Evolutionary conservation across 1,139 yeast species (phyloP).

Genomic region (Lodderomyces elongisporus): DNA sequence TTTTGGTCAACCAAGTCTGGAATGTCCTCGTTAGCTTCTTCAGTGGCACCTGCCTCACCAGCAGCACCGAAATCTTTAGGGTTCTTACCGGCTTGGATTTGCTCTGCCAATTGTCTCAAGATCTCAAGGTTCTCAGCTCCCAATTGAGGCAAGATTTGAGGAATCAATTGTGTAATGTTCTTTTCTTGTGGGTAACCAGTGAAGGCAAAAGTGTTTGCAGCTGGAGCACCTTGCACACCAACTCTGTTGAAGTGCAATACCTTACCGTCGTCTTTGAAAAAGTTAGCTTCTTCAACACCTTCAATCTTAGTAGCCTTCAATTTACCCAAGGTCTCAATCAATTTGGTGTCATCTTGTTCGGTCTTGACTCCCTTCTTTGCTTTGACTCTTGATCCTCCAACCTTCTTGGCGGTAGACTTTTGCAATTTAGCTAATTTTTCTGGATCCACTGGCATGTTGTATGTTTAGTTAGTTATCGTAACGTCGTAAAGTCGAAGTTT

Average conservation of each 20-base stretch:
- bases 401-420: constrained; percentile 66
- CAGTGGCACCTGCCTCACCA: constrained; percentile 38
- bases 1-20: constrained; percentile 95
- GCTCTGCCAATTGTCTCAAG: constrained; percentile 86
- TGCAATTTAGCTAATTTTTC: constrained; percentile 83
- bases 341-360: constrained; percentile 84
- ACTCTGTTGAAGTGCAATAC: constrained; percentile 95
- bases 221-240: constrained; percentile 89
- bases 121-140: constrained; percentile 94
- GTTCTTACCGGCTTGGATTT: constrained; percentile 62
- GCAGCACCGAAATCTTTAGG: constrained; percentile 41
- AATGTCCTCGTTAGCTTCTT: constrained; percentile 65
- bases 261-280: constrained; percentile 94
- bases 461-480: neutral
- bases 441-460: constrained; percentile 73
- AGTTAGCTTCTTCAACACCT: constrained; percentile 94
- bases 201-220: constrained; percentile 89
- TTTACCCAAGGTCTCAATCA: constrained; percentile 86
- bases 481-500: neutral
- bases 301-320: constrained; percentile 85
- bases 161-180: constrained; percentile 88
- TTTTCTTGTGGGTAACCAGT: constrained; percentile 95
- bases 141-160: constrained; percentile 92
- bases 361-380: constrained; percentile 60
- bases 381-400: constrained; percentile 88